Base-by-base conservation (phyloP, 202 grass and related monocot species). In the Tripidium arundinaceum region DNA sequence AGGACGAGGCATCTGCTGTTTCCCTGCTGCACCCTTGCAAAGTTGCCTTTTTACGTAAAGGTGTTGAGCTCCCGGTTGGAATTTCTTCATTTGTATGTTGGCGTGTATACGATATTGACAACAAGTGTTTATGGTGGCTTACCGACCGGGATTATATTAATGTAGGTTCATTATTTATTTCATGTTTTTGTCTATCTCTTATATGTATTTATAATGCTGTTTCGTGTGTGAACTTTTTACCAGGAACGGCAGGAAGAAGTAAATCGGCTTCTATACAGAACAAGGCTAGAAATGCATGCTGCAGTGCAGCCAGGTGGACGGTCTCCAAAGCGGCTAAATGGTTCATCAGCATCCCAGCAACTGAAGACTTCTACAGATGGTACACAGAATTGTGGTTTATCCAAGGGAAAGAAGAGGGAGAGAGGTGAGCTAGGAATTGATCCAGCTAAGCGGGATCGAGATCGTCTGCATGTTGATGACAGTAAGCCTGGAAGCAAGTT, bases 101-200 rank as follows among this genome's bases (percentile, higher is more conserved):
- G 66, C 87, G 92, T 7, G 94, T 98, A 24, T 98, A 98, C 58
- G 95, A 98, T 91, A 95, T 91, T 63, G 86, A 90, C 75, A 90
- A 93, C 70, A 98, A 89, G 88, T 89, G 95, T 62, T 93, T 98
- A 75, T 98, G 92, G 92, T 98, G 95, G 95, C 90, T 95, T 80
- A 93, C 90, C 89, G 92, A 95, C 70, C 79, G 82, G 65, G 92
- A 95, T 55, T 98, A 95, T 88, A 93, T 91, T 74, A 91, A 94
- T 93, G 92, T 98, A 87, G 82, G 87, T 83, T 72, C 22, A 67
- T 52, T 89, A 91, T 86, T 65, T 77, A 84, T 58, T 41, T 27
- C 27, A 11, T 43, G 14, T 42, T 64, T n/a, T 11, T 41, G 3
- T n/a, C n/a, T n/a, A n/a, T n/a, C n/a, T n/a, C 77, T 5, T 57